Evolutionary conservation across 2,329 filamentous ascomycete genomes (phyloP).

Genomic region (Chrysosporium queenslandicum): DNA sequence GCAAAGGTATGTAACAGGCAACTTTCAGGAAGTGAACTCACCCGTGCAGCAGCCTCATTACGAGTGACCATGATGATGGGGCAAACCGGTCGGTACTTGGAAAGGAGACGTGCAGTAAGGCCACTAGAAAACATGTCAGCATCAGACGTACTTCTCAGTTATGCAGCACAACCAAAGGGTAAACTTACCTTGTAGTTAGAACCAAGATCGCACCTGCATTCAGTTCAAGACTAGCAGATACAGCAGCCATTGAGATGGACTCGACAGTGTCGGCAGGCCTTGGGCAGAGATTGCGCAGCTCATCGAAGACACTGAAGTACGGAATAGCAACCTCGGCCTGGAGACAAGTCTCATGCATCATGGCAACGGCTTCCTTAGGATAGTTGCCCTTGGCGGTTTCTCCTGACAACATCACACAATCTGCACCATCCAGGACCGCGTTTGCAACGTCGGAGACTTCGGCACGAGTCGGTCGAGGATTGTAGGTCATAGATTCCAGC

Average conservation of each 20-base stretch:
- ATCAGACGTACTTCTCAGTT: neutral
- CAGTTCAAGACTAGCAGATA: constrained; percentile 89
- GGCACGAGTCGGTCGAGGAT: constrained; percentile 92
- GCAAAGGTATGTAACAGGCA: neutral
- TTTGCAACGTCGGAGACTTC: constrained; percentile 99
- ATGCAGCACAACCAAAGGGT: neutral
- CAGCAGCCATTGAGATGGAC: constrained; percentile 93
- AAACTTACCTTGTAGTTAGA: constrained; percentile 68
- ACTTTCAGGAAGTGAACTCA: constrained; percentile 29
- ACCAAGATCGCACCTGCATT: constrained; percentile 95
- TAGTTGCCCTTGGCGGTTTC: constrained; percentile 98
- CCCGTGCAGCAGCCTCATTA: constrained; percentile 66
- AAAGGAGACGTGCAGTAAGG: constrained; percentile 84
- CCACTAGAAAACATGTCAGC: constrained; percentile 46
- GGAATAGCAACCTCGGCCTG: constrained; percentile 95
- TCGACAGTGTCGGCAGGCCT: constrained; percentile 81
- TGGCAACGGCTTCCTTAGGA: constrained; percentile 78
- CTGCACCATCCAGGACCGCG: constrained; percentile 90
- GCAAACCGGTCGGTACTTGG: constrained; percentile 97
- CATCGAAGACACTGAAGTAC: constrained; percentile 93
- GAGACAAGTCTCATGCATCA: constrained; percentile 98
- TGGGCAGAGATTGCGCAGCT: constrained; percentile 73
- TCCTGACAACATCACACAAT: constrained; percentile 99
- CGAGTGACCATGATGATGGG: constrained; percentile 99
- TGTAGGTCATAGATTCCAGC: constrained; percentile 99